Evolutionary conservation across 108 stramenopile genomes (phyloP).

Genomic region (Pinguiococcus pyrenoidosus): DNA sequence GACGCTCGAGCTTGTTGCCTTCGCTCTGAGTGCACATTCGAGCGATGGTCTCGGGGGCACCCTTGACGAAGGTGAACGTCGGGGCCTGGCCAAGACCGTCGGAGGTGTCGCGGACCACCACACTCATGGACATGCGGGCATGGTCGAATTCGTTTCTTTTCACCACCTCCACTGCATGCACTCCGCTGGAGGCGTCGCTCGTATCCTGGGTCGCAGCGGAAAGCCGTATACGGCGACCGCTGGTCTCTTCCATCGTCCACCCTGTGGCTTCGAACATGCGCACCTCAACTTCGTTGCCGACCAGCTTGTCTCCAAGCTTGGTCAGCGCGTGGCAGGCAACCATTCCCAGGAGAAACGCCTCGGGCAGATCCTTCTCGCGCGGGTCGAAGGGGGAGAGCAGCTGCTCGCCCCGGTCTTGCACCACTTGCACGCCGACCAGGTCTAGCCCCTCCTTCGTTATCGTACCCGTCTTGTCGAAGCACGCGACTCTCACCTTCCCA

Average conservation of each 20-base stretch:
- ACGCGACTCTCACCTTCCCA: no score
- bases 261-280: constrained; percentile 34
- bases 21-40: no score
- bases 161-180: constrained; percentile 23
- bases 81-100: constrained; percentile 10
- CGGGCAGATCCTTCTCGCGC: no score
- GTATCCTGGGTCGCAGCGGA: neutral
- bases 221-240: neutral
- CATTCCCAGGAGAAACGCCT: constrained; percentile 29
- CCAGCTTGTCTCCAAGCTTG: constrained; percentile 13
- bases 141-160: constrained; percentile 52
- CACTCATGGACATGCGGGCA: constrained; percentile 49
- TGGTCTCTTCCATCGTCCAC: neutral
- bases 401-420: neutral
- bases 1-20: constrained; percentile 17
- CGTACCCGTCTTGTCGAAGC: no score
- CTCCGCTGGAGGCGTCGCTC: constrained; percentile 3
- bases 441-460: constrained; percentile 52
- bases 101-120: constrained; percentile 38
- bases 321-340: constrained; percentile 43
- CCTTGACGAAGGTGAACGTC: constrained; percentile 36
- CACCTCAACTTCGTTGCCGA: constrained; percentile 48
- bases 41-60: constrained; percentile 43
- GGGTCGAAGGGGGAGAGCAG: no score
- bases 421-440: constrained; percentile 27